Conservation (phyloP, 495 filamentous ascomycete species). For the Penicillium pulvis region DNA sequence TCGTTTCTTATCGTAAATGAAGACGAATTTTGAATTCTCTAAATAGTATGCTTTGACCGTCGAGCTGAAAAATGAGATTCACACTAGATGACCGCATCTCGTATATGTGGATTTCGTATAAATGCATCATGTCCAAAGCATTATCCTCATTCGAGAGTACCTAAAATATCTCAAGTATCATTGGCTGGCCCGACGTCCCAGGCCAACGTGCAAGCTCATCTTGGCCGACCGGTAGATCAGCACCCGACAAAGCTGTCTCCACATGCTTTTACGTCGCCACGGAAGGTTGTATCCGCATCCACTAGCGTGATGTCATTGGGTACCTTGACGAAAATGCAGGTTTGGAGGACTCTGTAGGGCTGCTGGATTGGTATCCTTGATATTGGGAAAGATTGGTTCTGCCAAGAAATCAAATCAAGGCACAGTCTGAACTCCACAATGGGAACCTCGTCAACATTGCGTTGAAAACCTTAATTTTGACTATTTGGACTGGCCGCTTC, state of each 20-base stretch:
- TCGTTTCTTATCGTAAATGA: background rate
- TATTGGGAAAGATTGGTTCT: background rate
- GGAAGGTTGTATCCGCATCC: background rate
- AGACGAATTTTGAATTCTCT: background rate
- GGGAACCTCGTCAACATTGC: slow-evolving; percentile 1
- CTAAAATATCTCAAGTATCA: background rate
- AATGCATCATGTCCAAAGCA: background rate
- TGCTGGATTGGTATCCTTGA: background rate
- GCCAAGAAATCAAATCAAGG: slow-evolving; percentile 8
- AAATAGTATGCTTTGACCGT: background rate
- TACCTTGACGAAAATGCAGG: background rate
- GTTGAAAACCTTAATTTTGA: background rate
- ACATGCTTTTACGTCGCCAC: background rate
- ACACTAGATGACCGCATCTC: background rate
- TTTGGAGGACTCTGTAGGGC: background rate
- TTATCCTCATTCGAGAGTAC: background rate
- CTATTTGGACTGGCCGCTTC: too few relatives aligned
- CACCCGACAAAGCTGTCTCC: slow-evolving; percentile 6
- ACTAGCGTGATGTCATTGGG: background rate
- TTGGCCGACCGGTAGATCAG: slow-evolving; percentile 13
- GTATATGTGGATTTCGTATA: background rate
- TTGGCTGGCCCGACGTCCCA: slow-evolving; percentile 13
- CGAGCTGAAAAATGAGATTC: background rate
- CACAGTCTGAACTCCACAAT: background rate
- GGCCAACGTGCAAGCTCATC: background rate